Evolutionary conservation across 2,329 filamentous ascomycete species (phyloP).

Genomic region (Arthrocladium fulminans): DNA sequence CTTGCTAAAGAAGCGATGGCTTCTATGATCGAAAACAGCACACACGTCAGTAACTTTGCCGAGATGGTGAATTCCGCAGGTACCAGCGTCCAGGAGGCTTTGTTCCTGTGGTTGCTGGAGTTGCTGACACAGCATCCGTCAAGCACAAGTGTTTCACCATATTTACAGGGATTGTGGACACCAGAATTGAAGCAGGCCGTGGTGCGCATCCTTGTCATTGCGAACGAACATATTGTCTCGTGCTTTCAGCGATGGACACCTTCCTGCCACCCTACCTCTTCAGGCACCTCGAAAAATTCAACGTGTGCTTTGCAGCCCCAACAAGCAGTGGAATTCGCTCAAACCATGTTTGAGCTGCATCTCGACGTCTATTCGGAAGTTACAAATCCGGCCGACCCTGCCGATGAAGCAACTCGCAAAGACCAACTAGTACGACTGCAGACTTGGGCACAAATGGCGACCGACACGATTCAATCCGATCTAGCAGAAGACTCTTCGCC

Average conservation of each 20-base stretch:
- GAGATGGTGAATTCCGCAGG: constrained; percentile 35
- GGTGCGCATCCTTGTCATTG: constrained; percentile 43
- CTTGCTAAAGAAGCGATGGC: constrained; percentile 33
- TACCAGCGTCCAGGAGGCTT: constrained; percentile 39
- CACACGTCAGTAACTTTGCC: constrained; percentile 34
- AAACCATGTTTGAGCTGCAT: constrained; percentile 59
- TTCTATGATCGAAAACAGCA: constrained; percentile 32
- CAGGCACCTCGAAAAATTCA: neutral
- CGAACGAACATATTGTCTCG: constrained; percentile 43
- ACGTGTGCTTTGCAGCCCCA: neutral
- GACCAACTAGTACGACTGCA: constrained; percentile 51
- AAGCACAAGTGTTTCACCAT: constrained; percentile 35
- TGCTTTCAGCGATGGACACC: neutral
- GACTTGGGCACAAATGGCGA: constrained; percentile 52
- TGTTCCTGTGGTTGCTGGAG: constrained; percentile 45
- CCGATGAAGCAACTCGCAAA: constrained; percentile 42
- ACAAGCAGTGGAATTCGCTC: constrained; percentile 27
- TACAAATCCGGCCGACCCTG: constrained; percentile 50
- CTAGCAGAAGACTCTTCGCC: constrained; percentile 24
- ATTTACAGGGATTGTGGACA: constrained; percentile 47
- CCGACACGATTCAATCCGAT: constrained; percentile 42
- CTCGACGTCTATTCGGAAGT: constrained; percentile 57
- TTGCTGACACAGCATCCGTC: constrained; percentile 30
- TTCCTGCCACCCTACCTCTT: neutral
- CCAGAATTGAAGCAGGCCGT: constrained; percentile 47